Conservation (phyloP, 176 grass and related monocot species). For the Juncus effusus region DNA sequence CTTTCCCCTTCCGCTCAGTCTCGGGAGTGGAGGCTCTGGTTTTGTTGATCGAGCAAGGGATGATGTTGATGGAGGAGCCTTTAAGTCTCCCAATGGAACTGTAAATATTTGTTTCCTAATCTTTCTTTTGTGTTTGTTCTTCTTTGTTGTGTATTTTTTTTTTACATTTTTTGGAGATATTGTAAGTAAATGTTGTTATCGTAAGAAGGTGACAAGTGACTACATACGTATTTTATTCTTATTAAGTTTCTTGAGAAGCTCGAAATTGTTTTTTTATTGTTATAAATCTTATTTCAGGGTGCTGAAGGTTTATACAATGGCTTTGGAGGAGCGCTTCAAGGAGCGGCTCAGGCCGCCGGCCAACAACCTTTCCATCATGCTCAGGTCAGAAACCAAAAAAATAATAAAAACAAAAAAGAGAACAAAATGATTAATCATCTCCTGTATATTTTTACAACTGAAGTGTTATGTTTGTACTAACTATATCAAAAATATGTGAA, state of each 20-base stretch:
- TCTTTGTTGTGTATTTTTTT: not conserved
- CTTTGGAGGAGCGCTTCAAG: conserved; percentile 12
- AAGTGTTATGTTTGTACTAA: conserved; percentile 21
- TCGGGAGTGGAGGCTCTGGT: not conserved
- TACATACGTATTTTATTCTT: not conserved
- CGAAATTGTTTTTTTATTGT: not conserved
- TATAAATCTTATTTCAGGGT: conserved; percentile 17
- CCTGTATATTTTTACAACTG: no score
- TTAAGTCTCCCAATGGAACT: conserved; percentile 66
- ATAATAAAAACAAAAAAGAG: not conserved
- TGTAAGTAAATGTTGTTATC: no score
- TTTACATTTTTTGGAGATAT: not conserved
- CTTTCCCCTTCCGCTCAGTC: conserved; percentile 44
- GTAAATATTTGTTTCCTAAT: conserved; percentile 25
- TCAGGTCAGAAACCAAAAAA: conserved; percentile 10
- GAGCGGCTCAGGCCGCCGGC: conserved; percentile 14
- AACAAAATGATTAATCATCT: conserved; percentile 12
- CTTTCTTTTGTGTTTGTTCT: conserved; percentile 12
- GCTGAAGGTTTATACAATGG: conserved; percentile 23
- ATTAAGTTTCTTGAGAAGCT: not conserved
- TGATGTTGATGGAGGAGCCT: conserved; percentile 58
- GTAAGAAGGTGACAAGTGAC: not conserved
- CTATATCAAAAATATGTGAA: conserved; percentile 6
- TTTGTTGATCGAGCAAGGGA: conserved; percentile 44
- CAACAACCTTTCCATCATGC: conserved; percentile 25